Evolutionary conservation across 2,329 filamentous ascomycete species (phyloP), one percentile per base, ranked within the genome.

Genomic region (Ophiostoma fasciatum): DNA sequence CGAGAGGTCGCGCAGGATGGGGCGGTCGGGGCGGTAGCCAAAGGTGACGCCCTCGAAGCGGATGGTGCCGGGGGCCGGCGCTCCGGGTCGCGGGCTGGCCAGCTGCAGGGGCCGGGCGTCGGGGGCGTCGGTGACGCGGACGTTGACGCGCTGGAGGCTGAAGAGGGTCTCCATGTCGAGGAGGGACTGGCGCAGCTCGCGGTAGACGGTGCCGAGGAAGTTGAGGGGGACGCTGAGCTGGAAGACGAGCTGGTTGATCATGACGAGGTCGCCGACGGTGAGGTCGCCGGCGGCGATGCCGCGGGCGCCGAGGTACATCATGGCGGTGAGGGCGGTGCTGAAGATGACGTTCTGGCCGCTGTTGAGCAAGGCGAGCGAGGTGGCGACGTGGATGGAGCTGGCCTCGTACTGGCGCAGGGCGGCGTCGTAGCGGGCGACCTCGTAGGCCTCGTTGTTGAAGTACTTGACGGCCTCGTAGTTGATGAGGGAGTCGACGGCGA

Each of bases 401-500:
- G 80, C 80, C 55, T 98, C 83, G 55, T 98, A 98, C 40, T 78
- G 71, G 45, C 77, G 70, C 18, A 98, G 64, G 0, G 90, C 85
- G 48, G 78, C 74, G 57, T 96, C 87, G 55, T 98, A 98, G 28
- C 90, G 74, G 22, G 72, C 70, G 29, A 94, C 83, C 60, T 98
- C 90, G 46, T 85, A 96, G 46, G 81, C 83, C 53, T 98, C 92
- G 51, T 98, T 98, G 63, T 98, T 98, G 63, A 96, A 98, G 62
- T 96, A 94, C 60, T 98, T 98, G 52, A 98, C 90, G 12, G 92
- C 88, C 58, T 98, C 90, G 51, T 94, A 98, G 61, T 98, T 98
- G 64, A 98, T 94, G 34, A 98, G 63, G 1, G 87, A 94, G 59
- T 98, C 90, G 2, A 96, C 87, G 0, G 88, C 88, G 7, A 96